A percentile compares a stretch with the other conserved stretches of the same genome.
These are phyloP conservation scores for Purshia tridentata DNA, from an alignment of 306 rosid species.

Conservation along the genomic window DNA sequence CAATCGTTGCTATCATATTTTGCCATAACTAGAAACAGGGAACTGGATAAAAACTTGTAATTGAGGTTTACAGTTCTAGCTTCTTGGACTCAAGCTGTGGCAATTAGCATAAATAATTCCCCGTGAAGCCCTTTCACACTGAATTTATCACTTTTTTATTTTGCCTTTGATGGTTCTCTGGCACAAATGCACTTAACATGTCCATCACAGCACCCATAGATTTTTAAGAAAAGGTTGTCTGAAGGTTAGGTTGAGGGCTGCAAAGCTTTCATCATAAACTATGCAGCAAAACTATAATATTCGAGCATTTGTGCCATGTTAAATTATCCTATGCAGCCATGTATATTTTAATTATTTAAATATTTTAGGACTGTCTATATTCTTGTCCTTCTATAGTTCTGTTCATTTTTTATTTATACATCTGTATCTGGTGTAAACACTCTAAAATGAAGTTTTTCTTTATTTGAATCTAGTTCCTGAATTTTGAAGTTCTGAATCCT, in stretches of 20 bases:
- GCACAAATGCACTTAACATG: neutral
- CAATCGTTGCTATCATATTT: neutral
- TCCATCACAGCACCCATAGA: neutral
- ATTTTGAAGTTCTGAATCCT: neutral
- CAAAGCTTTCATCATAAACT: neutral
- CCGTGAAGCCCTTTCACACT: neutral
- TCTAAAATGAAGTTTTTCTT: neutral
- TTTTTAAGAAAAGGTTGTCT: neutral
- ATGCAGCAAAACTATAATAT: neutral
- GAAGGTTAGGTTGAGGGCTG: neutral
- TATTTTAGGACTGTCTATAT: neutral
- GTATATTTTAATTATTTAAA: no score
- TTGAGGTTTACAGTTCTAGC: neutral
- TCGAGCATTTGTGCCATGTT: neutral
- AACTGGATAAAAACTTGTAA: conserved; percentile 1
- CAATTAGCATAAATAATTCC: neutral
- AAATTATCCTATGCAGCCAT: no score
- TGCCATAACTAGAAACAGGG: neutral
- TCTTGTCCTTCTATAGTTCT: neutral
- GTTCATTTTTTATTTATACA: neutral
- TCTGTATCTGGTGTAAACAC: neutral
- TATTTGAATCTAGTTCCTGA: neutral
- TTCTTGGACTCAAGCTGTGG: neutral
- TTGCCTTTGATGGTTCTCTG: neutral
- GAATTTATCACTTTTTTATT: neutral